These are phyloP conservation scores for Daldinia childiae DNA, from an alignment of 495 filamentous ascomycete genomes.

Conservation along the genomic window DNA sequence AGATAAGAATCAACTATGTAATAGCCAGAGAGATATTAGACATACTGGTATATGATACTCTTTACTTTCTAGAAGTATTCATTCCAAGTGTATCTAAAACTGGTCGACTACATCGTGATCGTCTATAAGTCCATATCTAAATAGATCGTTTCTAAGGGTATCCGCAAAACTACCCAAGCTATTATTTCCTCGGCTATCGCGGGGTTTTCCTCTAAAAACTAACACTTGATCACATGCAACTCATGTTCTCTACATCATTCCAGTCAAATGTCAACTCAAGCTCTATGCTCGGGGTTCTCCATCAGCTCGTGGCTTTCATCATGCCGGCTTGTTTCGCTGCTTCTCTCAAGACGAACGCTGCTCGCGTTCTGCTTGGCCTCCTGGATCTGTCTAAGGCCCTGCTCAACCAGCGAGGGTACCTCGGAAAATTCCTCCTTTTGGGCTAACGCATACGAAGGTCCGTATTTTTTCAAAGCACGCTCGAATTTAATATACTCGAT, in stretches of 20 bases:
- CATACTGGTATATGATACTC: neutral
- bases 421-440: neutral
- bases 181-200: neutral
- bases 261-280: neutral
- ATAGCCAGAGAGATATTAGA: neutral
- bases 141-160: neutral
- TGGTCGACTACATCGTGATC: neutral
- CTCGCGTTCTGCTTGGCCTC: conserved; percentile 4
- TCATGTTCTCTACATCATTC: neutral
- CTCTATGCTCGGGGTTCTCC: neutral
- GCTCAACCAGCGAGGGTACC: conserved; percentile 7
- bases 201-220: neutral
- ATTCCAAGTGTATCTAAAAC: neutral
- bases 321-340: neutral
- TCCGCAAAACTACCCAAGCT: neutral
- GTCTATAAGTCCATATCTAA: neutral
- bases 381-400: conserved; percentile 9
- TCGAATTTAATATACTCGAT: conserved; percentile 48
- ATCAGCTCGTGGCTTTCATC: conserved; percentile 35
- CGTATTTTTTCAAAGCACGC: conserved; percentile 21
- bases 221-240: neutral
- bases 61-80: neutral
- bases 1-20: neutral
- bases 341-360: conserved; percentile 10
- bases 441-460: conserved; percentile 17